Evolutionary conservation across 2,329 filamentous ascomycete species (phyloP), one percentile per base, ranked within the genome.

Genomic region (Fusarium mexicanum): DNA sequence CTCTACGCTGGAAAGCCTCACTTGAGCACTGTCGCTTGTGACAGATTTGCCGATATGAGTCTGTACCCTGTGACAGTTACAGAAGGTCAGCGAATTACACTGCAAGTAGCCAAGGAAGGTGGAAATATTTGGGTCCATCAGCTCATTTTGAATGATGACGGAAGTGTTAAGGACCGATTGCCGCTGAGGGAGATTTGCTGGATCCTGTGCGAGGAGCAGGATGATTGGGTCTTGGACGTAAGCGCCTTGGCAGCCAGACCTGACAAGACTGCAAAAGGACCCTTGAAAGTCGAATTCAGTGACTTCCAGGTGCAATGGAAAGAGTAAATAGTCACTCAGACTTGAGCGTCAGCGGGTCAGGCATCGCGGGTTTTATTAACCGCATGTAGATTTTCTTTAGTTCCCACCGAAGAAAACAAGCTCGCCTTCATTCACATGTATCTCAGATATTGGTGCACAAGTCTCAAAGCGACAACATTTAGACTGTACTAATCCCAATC

Each of bases 371-470:
- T 17, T 26, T 1, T 4, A 7, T 7, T 24, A 3, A 44, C 4
- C 41, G 16, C 16, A 12, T 26, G 10, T 11, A 12, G 41, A 7
- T 4, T 26, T 2, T 26, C 16, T 5, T 18, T 26, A 26, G 17
- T 11, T 29, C 2, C 29, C 29, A 29, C 29, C 8, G 29, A 29
- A 29, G 29, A 29, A 29, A 8, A 26, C 6, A 26, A 26, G 26
- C 10, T 18, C 4, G 0, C 24, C 6, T 13, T 46, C 24, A 9
- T 26, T 20, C 24, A 46, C 1, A 20, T 4, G 24, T 8, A 46
- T 18, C 6, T 8, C 11, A 18, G 1, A 0, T 26, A 0, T 26
- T 13, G 17, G 17, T 26, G 0, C 16, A 46, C 11, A 1, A 26
- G 24, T 20, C 4, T 17, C 4, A 13, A 26, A 20, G 17, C 3